Evolutionary conservation across 768 basidiomycete genomes (phyloP).

Genomic region (Trametes cinnabarina): DNA sequence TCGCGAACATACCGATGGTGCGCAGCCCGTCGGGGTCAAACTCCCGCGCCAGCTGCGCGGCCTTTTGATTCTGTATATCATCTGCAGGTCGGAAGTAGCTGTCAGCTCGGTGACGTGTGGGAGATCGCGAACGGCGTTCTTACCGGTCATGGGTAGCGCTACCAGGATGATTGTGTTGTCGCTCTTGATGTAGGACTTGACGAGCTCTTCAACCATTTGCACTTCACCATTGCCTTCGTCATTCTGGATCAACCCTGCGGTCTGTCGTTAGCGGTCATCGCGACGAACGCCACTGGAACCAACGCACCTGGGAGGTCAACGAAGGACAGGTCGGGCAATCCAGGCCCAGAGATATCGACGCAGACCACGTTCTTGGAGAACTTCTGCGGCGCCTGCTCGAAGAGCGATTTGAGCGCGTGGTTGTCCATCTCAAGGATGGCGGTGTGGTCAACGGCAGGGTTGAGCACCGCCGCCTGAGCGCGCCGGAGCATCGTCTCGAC

Average conservation of each 20-base stretch:
- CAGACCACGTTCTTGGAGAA: constrained; percentile 31
- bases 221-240: constrained; percentile 40
- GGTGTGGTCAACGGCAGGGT: constrained; percentile 36
- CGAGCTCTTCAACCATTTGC: constrained; percentile 48
- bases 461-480: constrained; percentile 61
- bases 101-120: background rate
- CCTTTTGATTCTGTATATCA: constrained; percentile 60
- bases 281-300: too few relatives aligned
- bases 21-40: constrained; percentile 46
- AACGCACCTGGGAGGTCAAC: constrained; percentile 28
- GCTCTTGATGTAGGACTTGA: constrained; percentile 42
- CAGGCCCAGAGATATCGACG: constrained; percentile 26
- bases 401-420: background rate
- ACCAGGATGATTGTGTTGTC: constrained; percentile 55
- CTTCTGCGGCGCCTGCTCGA: background rate
- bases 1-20: constrained; percentile 62
- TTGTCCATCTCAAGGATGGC: constrained; percentile 12
- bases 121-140: background rate
- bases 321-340: constrained; percentile 27
- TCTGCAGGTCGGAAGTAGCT: constrained; percentile 36
- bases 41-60: constrained; percentile 44
- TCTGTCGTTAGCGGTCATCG: background rate
- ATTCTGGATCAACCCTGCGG: constrained; percentile 48
- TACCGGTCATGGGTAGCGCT: constrained; percentile 53
- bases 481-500: constrained; percentile 58